phyloP scores from a whole-genome alignment of 441 rosid genomes.

The Pelargonium citronellum region DNA sequence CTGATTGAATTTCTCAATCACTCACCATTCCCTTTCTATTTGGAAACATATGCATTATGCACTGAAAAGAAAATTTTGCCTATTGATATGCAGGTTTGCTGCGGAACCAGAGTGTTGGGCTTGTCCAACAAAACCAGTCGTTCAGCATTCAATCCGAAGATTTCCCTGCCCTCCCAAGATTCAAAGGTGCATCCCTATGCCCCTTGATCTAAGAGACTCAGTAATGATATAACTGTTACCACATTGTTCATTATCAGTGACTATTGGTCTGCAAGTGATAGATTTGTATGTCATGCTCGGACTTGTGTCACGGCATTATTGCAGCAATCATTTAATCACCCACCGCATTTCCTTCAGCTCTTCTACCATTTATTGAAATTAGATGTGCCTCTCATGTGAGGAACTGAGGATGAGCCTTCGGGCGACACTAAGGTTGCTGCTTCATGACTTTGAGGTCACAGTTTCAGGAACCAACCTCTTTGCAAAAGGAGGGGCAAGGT shows the following conservation, averaged over 20 bases:
- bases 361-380: not conserved
- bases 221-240: not conserved
- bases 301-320: not conserved
- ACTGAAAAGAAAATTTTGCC: not conserved
- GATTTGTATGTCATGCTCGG: not conserved
- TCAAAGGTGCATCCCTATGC: not conserved
- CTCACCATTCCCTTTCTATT: too few species aligned
- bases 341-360: not conserved
- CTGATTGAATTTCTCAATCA: not conserved
- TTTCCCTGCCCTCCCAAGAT: conserved; percentile 10
- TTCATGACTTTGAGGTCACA: too few species aligned
- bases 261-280: not conserved
- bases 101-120: conserved; percentile 9
- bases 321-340: not conserved
- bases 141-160: conserved; percentile 9
- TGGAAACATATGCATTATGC: too few species aligned
- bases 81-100: conserved; percentile 9
- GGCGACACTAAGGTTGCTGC: too few species aligned
- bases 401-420: too few species aligned
- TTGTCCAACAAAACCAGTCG: conserved; percentile 5
- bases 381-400: too few species aligned
- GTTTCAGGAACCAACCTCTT: too few species aligned
- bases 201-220: not conserved
- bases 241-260: not conserved
- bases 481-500: too few species aligned